phyloP scores from a whole-genome alignment of 257 asterid species.

The Thymus mandschuricus region DNA sequence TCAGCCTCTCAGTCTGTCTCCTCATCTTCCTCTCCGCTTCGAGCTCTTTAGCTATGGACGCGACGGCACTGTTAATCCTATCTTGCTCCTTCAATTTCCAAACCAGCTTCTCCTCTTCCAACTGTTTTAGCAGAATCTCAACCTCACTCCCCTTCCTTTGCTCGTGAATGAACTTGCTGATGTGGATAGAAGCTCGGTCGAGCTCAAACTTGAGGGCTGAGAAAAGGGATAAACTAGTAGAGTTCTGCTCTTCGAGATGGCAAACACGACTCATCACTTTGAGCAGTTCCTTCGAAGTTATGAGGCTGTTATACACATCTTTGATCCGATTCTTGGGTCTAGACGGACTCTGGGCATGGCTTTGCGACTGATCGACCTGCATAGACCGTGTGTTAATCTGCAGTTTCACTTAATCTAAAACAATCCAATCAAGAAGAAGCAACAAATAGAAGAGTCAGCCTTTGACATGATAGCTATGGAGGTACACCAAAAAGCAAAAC shows the following conservation, averaged over 20 bases:
- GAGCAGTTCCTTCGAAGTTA: constrained; percentile 75
- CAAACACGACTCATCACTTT: constrained; percentile 63
- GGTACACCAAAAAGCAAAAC: constrained; percentile 55
- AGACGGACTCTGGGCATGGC: constrained; percentile 46
- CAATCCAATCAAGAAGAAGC: constrained; percentile 24
- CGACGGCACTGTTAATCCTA: constrained; percentile 56
- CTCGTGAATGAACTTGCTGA: constrained; percentile 61
- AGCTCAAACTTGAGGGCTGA: constrained; percentile 79
- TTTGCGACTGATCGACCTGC: constrained; percentile 64
- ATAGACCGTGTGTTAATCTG: constrained; percentile 1
- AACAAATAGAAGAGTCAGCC: constrained; percentile 37
- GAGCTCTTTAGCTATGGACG: constrained; percentile 65
- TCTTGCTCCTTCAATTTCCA: constrained; percentile 84
- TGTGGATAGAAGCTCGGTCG: constrained; percentile 57
- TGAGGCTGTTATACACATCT: constrained; percentile 69
- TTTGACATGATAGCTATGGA: constrained; percentile 53
- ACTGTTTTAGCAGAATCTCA: constrained; percentile 53
- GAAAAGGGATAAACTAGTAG: constrained; percentile 64
- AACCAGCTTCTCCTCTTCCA: constrained; percentile 64
- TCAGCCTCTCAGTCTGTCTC: constrained; percentile 84
- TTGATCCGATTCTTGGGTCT: constrained; percentile 58
- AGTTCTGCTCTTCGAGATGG: constrained; percentile 54
- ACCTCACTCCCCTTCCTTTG: constrained; percentile 53
- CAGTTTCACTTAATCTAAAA: neutral
- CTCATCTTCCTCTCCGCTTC: constrained; percentile 81